Evolutionary conservation across 2,329 filamentous ascomycete genomes (phyloP), one percentile per base, ranked within the genome.

Genomic region (Coniochaeta sp.): DNA sequence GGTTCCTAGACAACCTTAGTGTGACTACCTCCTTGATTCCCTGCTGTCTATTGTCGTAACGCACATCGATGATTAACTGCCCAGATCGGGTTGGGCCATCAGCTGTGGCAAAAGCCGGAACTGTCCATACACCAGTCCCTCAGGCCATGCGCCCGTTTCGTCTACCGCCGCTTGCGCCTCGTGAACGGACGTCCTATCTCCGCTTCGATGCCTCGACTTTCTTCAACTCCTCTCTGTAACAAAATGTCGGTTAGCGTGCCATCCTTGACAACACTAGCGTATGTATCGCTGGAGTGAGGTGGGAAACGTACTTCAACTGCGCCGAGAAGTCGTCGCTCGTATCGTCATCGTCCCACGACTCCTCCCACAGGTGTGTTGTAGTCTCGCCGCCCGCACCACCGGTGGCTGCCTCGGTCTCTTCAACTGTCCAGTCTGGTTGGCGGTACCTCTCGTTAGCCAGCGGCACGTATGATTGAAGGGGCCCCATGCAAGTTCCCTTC

Each of bases 271-370:
- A 10, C 6, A n/a, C 4, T 19, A n/a, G 38, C 17, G 38, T 3
- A 40, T n/a, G 38, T n/a, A 19, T 40, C 17, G 10, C 9, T 34
- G 24, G 47, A 5, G 19, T 3, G 55, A 58, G 34, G 16, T 22
- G 59, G 56, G 19, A 40, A 59, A 81, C 89, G 66, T 75, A 96
- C 93, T 91, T 96, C 71, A 99, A 79, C 80, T 98, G 93, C 70
- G 90, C 85, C 14, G 92, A 95, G 74, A 99, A 99, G 71, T 99
- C 95, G 73, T 99, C 95, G 69, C 84, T 95, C 66, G 91, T 95
- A 77, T 98, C 95, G 73, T 98, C 93, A 71, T 99, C 95, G 72
- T 99, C 95, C 95, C 95, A 99, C 81, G 92, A 97, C 82, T 99
- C 95, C 77, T 99, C 95, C 95, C 95, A 99, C 59, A 99, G 81